A percentile compares a stretch with the other conserved stretches of the same genome.
Conservation (phyloP, 495 filamentous ascomycete species). For the Penicillium diatomitis region DNA sequence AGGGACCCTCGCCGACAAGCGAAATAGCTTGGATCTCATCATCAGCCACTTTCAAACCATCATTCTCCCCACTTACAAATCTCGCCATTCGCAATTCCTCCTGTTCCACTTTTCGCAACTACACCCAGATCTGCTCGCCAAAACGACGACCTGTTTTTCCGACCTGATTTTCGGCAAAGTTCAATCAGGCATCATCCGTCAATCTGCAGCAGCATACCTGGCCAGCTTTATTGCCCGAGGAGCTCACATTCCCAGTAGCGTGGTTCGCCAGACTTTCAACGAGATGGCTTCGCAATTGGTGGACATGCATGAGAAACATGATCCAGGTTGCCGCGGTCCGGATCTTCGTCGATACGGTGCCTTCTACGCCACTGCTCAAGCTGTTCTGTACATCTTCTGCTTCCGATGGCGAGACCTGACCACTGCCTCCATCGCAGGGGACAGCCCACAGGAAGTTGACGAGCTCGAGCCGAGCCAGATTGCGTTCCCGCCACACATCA, state of each 20-base stretch:
- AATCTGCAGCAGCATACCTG: conserved; percentile 84
- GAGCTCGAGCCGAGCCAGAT: conserved; percentile 54
- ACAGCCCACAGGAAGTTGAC: conserved; percentile 41
- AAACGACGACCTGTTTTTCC: conserved; percentile 72
- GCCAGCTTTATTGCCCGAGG: conserved; percentile 89
- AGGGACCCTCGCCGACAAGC: conserved; percentile 33
- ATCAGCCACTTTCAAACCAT: conserved; percentile 73
- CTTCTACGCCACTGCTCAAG: conserved; percentile 86
- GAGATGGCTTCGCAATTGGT: conserved; percentile 67
- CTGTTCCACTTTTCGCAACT: conserved; percentile 88
- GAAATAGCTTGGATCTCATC: conserved; percentile 57
- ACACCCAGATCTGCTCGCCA: conserved; percentile 62
- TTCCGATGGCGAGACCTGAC: conserved; percentile 93
- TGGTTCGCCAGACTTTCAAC: conserved; percentile 69
- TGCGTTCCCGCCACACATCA: conserved; percentile 62
- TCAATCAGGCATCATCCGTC: conserved; percentile 58
- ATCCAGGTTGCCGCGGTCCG: conserved; percentile 64
- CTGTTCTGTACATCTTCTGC: conserved; percentile 90
- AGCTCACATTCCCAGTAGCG: conserved; percentile 61
- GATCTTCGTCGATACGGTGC: conserved; percentile 73
- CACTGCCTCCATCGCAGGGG: conserved; percentile 40
- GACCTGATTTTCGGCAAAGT: conserved; percentile 54
- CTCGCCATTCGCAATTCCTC: conserved; percentile 80
- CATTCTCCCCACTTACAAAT: conserved; percentile 81
- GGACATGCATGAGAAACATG: conserved; percentile 51